Evolutionary conservation across 495 filamentous ascomycete genomes (phyloP), one percentile per base, ranked within the genome.

Genomic region (Acidomyces sp.): DNA sequence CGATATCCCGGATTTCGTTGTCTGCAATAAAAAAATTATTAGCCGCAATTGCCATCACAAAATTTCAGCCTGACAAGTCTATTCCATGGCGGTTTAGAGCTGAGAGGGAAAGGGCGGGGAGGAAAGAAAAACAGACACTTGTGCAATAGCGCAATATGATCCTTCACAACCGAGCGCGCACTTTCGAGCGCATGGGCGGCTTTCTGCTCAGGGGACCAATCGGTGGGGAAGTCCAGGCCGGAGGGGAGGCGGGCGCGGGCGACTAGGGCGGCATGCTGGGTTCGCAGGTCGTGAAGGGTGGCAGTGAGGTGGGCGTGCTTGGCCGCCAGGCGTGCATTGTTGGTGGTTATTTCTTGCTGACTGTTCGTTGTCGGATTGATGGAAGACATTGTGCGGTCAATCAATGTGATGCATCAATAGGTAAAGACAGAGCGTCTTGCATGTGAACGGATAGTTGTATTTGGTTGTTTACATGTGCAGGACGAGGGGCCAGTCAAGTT

Each of bases 1-100:
- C 82, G 2, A 80, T 60, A 55, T 86, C 82, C 35, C 76, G 72
- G 51, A 85, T 75, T 46, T 84, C 82, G 56, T 88, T 88, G 64
- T 86, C 26, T 29, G 26, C 13, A 13, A 29, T 13, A 9, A 29
- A 13, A 13, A 9, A 29, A 29, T 9, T 29, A 29, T n/a, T n/a
- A n/a, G n/a, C n/a, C n/a, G n/a, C n/a, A n/a, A n/a, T n/a, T n/a
- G n/a, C n/a, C n/a, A n/a, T n/a, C n/a, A n/a, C n/a, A n/a, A n/a
- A n/a, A n/a, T n/a, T n/a, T n/a, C n/a, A n/a, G n/a, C n/a, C n/a
- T n/a, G n/a, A n/a, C n/a, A n/a, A n/a, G n/a, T n/a, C n/a, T n/a
- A n/a, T n/a, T n/a, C n/a, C n/a, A n/a, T n/a, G n/a, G n/a, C n/a
- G n/a, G n/a, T n/a, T n/a, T n/a, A n/a, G n/a, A n/a, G n/a, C n/a